These are phyloP conservation scores for Diutina ranongensis DNA, from an alignment of 1,139 yeast species.

Conservation along the genomic window DNA sequence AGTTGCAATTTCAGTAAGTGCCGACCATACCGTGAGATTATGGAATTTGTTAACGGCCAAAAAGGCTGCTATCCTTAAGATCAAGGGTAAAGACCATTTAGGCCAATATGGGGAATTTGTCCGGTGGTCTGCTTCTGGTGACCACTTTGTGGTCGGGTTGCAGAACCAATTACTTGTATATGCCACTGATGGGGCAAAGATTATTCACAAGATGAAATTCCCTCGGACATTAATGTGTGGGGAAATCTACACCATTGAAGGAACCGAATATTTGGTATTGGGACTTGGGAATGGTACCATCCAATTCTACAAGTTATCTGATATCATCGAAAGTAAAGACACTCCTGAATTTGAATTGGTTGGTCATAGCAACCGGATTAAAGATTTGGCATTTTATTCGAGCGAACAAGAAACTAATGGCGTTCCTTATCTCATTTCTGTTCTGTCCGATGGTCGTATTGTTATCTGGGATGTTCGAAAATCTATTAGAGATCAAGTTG, in stretches of 20 bases:
- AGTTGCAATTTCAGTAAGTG: slow-evolving; percentile 81
- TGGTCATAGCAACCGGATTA: slow-evolving; percentile 82
- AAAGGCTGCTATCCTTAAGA: slow-evolving; percentile 76
- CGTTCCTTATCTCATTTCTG: slow-evolving; percentile 53
- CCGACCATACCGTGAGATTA: slow-evolving; percentile 69
- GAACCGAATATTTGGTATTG: slow-evolving; percentile 45
- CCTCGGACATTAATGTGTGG: slow-evolving; percentile 58
- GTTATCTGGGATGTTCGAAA: slow-evolving; percentile 73
- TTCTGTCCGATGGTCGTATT: slow-evolving; percentile 86
- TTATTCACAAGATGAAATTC: slow-evolving; percentile 37
- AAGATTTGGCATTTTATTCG: slow-evolving; percentile 51
- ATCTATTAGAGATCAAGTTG: slow-evolving; percentile 57
- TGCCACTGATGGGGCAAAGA: slow-evolving; percentile 43
- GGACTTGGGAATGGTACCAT: slow-evolving; percentile 73
- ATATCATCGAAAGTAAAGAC: slow-evolving; percentile 14
- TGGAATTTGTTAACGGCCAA: slow-evolving; percentile 99
- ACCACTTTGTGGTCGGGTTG: slow-evolving; percentile 65
- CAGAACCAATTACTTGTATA: slow-evolving; percentile 54
- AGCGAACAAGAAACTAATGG: slow-evolving; percentile 24
- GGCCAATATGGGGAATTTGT: slow-evolving; percentile 61
- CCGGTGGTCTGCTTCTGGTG: slow-evolving; percentile 53
- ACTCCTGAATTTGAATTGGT: slow-evolving; percentile 46
- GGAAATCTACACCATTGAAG: slow-evolving; percentile 35
- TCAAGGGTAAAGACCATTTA: slow-evolving; percentile 52
- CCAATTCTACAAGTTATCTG: slow-evolving; percentile 32